Conservation (phyloP, 768 basidiomycete species). For the Lactarius evosmus region DNA sequence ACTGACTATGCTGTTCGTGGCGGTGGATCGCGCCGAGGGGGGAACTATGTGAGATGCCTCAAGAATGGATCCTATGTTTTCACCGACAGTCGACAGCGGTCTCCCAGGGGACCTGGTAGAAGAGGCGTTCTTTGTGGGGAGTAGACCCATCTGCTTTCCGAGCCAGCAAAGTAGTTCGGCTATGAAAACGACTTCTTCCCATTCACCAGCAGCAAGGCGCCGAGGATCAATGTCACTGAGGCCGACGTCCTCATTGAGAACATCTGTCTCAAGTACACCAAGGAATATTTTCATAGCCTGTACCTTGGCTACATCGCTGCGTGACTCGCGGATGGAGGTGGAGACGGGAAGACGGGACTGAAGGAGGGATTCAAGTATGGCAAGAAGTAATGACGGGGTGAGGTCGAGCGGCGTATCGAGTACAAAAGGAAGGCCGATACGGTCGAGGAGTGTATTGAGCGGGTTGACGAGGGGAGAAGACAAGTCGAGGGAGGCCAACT, state of each 20-base stretch:
- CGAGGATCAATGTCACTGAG: conserved; percentile 64
- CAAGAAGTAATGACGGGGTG: conserved; percentile 68
- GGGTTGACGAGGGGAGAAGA: conserved; percentile 24
- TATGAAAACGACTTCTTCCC: conserved; percentile 64
- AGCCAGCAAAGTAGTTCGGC: conserved; percentile 71
- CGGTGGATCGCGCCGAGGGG: conserved; percentile 36
- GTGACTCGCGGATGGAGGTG: conserved; percentile 37
- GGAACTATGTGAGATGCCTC: conserved; percentile 23
- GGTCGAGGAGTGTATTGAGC: conserved; percentile 35
- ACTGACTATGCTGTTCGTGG: conserved; percentile 36
- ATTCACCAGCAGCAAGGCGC: conserved; percentile 57
- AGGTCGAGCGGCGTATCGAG: conserved; percentile 48
- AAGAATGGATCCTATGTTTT: conserved; percentile 4
- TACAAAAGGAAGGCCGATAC: conserved; percentile 34
- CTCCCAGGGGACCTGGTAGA: conserved; percentile 8
- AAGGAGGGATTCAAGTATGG: conserved; percentile 63
- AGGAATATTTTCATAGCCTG: conserved; percentile 73
- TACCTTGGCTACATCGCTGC: conserved; percentile 43
- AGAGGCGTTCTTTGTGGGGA: conserved; percentile 26
- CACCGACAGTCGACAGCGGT: conserved; percentile 12
- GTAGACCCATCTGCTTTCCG: conserved; percentile 44
- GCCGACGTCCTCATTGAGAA: conserved; percentile 58
- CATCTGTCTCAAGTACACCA: conserved; percentile 65
- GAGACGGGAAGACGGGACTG: conserved; percentile 50
- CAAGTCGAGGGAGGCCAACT: conserved; percentile 17